Evolutionary conservation across 257 asterid species (phyloP).

Genomic region (Lithospermum erythrorhizon): DNA sequence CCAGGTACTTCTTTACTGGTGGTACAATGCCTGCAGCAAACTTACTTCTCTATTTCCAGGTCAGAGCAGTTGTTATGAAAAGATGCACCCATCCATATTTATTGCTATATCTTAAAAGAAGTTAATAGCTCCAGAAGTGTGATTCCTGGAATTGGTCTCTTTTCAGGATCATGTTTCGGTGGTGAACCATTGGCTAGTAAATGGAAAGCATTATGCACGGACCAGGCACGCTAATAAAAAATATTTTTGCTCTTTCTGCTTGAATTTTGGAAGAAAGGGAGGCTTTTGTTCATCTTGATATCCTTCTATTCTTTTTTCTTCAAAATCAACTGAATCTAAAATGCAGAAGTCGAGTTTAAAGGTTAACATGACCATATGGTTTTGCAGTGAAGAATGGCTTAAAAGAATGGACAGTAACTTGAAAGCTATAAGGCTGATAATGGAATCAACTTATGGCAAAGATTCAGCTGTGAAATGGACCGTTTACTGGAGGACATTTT

Average conservation of each 20-base stretch:
- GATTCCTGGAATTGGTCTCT: background rate
- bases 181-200: constrained; percentile 80
- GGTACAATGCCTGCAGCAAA: constrained; percentile 94
- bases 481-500: constrained; percentile 88
- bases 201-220: constrained; percentile 77
- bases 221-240: constrained; percentile 39
- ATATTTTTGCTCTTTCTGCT: background rate
- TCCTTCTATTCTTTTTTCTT: background rate
- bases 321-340: background rate
- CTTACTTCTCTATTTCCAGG: constrained; percentile 95
- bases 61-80: constrained; percentile 5
- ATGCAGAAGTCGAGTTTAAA: background rate
- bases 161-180: constrained; percentile 72
- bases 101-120: background rate
- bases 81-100: background rate
- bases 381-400: constrained; percentile 91
- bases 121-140: background rate
- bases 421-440: constrained; percentile 50
- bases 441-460: constrained; percentile 77
- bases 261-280: background rate
- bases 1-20: constrained; percentile 83
- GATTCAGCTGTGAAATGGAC: constrained; percentile 91
- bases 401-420: constrained; percentile 65
- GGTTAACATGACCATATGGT: background rate
- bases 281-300: background rate